phyloP scores from a whole-genome alignment of 2,329 filamentous ascomycete species.

The Cladosporium austrohemisphaericum region DNA sequence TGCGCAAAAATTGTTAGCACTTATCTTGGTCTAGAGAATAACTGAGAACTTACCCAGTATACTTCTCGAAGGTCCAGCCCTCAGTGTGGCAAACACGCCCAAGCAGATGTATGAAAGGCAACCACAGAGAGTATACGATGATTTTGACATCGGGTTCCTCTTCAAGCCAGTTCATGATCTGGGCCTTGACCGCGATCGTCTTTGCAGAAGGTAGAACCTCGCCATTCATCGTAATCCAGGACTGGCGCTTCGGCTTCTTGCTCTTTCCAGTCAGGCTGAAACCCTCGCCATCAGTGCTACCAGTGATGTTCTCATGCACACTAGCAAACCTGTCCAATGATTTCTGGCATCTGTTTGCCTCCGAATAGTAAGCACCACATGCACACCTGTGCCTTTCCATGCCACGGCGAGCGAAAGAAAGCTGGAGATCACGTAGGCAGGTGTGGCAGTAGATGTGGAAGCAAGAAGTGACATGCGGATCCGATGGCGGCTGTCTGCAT shows the following conservation, averaged over 20 bases:
- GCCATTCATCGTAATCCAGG: slow-evolving; percentile 39
- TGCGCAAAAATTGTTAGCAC: too few species aligned
- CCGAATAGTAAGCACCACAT: slow-evolving; percentile 32
- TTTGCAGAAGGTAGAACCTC: slow-evolving; percentile 44
- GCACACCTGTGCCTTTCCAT: slow-evolving; percentile 31
- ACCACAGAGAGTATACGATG: slow-evolving; percentile 59
- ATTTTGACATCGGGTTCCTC: slow-evolving; percentile 52
- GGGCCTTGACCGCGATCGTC: slow-evolving; percentile 44
- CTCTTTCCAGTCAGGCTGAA: background rate
- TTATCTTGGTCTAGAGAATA: too few species aligned
- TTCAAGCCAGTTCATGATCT: slow-evolving; percentile 43
- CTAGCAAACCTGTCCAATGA: background rate
- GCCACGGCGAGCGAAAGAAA: slow-evolving; percentile 27
- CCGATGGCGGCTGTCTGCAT: slow-evolving; percentile 40
- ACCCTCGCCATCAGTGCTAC: background rate
- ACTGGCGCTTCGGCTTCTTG: slow-evolving; percentile 25
- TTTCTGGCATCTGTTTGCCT: slow-evolving; percentile 21
- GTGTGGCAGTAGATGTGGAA: slow-evolving; percentile 53
- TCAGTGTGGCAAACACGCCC: slow-evolving; percentile 48
- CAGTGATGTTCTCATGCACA: background rate
- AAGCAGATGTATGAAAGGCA: slow-evolving; percentile 52
- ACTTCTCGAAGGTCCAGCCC: slow-evolving; percentile 47
- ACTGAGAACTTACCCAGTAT: slow-evolving; percentile 53
- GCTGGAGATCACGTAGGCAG: slow-evolving; percentile 42
- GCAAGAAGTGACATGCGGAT: slow-evolving; percentile 49